Conservation (phyloP, 352 stramenopile species). For the Pseudoperonospora humuli region DNA sequence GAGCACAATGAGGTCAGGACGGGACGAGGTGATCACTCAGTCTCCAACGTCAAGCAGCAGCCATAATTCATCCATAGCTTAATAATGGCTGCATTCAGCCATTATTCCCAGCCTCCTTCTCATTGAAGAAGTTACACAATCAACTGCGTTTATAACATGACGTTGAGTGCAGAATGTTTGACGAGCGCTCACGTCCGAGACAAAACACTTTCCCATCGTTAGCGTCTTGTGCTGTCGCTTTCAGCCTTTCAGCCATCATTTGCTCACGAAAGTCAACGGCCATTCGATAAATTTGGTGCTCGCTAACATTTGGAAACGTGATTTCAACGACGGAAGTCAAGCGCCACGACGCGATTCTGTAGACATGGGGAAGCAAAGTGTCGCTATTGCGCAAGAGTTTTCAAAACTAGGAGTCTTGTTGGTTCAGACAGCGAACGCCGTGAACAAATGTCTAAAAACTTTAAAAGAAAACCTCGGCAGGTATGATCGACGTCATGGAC, state of each 20-base stretch:
- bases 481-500: slow-evolving; percentile 20
- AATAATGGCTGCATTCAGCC: slow-evolving; percentile 4
- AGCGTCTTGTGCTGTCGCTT: neutral
- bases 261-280: too few relatives aligned
- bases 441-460: slow-evolving; percentile 12
- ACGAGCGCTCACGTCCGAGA: too few relatives aligned
- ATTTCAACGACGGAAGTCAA: too few relatives aligned
- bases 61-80: too few relatives aligned
- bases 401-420: slow-evolving; percentile 14
- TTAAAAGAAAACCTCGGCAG: slow-evolving; percentile 18
- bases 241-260: slow-evolving; percentile 2
- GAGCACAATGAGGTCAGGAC: neutral
- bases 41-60: too few relatives aligned
- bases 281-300: too few relatives aligned
- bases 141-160: too few relatives aligned
- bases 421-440: slow-evolving; percentile 12
- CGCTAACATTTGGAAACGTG: neutral
- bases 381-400: slow-evolving; percentile 14
- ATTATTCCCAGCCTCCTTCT: neutral
- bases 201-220: neutral
- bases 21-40: neutral
- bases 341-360: too few relatives aligned
- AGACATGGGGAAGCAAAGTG: slow-evolving; percentile 13
- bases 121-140: too few relatives aligned
- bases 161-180: too few relatives aligned